A percentile compares a stretch with the other conserved stretches of the same genome.
phyloP scores from a whole-genome alignment of 108 stramenopile genomes.

The Fragilariopsis cylindrus region DNA sequence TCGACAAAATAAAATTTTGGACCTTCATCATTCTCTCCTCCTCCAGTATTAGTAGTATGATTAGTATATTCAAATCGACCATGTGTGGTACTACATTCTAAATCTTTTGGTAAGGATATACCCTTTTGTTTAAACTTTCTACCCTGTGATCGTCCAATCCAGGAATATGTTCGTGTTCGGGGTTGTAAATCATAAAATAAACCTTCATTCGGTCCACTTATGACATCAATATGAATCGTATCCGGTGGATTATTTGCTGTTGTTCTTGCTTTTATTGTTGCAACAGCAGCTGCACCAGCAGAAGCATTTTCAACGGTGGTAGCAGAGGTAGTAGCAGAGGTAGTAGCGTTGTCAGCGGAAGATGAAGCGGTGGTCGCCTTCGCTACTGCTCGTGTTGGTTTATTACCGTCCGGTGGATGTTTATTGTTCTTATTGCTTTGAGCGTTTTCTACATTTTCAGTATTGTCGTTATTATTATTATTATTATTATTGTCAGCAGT shows the following conservation, averaged over 20 bases:
- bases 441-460: conserved; percentile 7
- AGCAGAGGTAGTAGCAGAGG: no score
- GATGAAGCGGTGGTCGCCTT: not conserved
- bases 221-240: conserved; percentile 43
- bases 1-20: conserved; percentile 67
- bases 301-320: no score
- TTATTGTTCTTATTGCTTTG: conserved; percentile 3
- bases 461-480: conserved; percentile 18
- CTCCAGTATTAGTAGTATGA: no score
- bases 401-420: not conserved
- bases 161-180: conserved; percentile 38
- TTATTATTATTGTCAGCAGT: conserved; percentile 33
- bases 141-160: conserved; percentile 71
- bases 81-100: conserved; percentile 84
- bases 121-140: conserved; percentile 78
- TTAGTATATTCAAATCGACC: conserved; percentile 54
- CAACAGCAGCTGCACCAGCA: not conserved
- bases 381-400: conserved; percentile 3
- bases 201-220: conserved; percentile 55
- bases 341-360: not conserved
- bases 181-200: conserved; percentile 47
- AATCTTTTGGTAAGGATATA: conserved; percentile 66
- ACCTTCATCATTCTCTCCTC: no score
- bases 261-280: not conserved
- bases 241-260: conserved; percentile 9